Percentiles rank a stretch among this genome's conserved stretches.
Conservation (phyloP, 306 rosid species). For the Gillenia trifoliata region DNA sequence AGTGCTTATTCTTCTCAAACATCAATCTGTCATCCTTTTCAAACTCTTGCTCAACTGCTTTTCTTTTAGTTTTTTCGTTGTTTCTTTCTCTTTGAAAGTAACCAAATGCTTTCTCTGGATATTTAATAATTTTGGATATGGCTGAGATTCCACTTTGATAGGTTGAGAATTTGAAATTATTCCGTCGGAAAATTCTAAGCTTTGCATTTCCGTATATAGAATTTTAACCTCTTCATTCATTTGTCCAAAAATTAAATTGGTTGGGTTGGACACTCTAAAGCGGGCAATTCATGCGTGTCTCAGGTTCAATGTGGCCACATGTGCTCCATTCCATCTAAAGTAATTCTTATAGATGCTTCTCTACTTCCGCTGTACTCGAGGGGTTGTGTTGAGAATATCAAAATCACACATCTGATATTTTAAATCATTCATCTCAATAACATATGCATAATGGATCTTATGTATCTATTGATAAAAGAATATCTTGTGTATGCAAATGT, state of each 20-base stretch:
- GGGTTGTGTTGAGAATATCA: too few relatives aligned
- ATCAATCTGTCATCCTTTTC: background rate
- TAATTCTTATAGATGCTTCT: background rate
- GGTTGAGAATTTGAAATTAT: background rate
- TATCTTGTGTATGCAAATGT: background rate
- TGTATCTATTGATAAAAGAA: background rate
- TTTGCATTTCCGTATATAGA: background rate
- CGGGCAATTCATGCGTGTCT: background rate
- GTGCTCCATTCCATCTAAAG: background rate
- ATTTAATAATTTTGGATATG: too few relatives aligned
- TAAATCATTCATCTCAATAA: too few relatives aligned
- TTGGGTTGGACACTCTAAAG: background rate
- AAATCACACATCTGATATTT: too few relatives aligned
- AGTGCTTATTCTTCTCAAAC: slow-evolving; percentile 18
- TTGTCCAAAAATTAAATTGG: background rate
- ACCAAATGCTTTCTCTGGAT: background rate
- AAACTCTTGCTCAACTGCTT: background rate
- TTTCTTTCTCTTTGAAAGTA: background rate
- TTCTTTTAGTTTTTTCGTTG: background rate
- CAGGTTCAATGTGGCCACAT: background rate
- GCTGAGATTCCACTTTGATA: background rate
- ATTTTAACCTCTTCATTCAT: background rate
- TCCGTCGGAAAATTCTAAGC: background rate
- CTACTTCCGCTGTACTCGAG: too few relatives aligned
- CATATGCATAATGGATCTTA: background rate